phyloP scores from a whole-genome alignment of 1,284 basidiomycete genomes.

The Moesziomyces sp. region DNA sequence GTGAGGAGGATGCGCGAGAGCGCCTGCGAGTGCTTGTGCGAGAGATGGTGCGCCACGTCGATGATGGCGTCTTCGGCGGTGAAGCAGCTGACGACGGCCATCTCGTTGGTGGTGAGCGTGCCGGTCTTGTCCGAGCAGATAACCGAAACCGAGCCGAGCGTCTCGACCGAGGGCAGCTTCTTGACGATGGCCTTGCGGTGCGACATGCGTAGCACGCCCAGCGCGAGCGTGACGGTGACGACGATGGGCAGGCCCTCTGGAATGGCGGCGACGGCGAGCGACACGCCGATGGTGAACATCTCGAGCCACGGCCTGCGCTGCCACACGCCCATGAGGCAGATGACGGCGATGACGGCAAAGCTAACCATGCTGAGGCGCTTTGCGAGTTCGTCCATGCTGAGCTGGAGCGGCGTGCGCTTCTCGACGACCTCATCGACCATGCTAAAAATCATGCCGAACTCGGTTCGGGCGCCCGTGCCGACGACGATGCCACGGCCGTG shows the following conservation, averaged over 20 bases:
- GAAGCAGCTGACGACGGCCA: slow-evolving; percentile 90
- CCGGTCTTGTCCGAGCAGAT: slow-evolving; percentile 98
- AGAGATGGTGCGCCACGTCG: slow-evolving; percentile 70
- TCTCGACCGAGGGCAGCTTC: slow-evolving; percentile 93
- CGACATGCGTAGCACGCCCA: slow-evolving; percentile 93
- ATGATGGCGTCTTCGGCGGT: slow-evolving; percentile 81
- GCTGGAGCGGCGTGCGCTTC: slow-evolving; percentile 89
- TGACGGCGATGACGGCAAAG: slow-evolving; percentile 91
- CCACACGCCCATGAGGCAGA: slow-evolving; percentile 87
- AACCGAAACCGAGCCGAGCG: slow-evolving; percentile 90
- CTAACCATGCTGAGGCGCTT: slow-evolving; percentile 89
- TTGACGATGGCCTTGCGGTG: slow-evolving; percentile 96
- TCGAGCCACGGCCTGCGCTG: slow-evolving; percentile 92
- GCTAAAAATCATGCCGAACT: slow-evolving; percentile 94
- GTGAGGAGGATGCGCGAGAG: slow-evolving; percentile 78
- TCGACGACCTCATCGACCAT: slow-evolving; percentile 99
- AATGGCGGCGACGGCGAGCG: slow-evolving; percentile 94
- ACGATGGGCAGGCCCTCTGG: slow-evolving; percentile 97
- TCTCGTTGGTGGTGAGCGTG: slow-evolving; percentile 94
- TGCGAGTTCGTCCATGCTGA: slow-evolving; percentile 96
- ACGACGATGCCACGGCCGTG: slow-evolving; percentile 88
- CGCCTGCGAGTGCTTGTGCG: slow-evolving; percentile 67
- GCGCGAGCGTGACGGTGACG: slow-evolving; percentile 93
- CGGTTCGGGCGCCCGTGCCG: slow-evolving; percentile 86
- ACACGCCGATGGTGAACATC: slow-evolving; percentile 99